Percentiles rank a stretch among this genome's conserved stretches.
These are phyloP conservation scores for Pseudonitzschia pungens DNA, from an alignment of 108 stramenopile genomes.

Conservation along the genomic window DNA sequence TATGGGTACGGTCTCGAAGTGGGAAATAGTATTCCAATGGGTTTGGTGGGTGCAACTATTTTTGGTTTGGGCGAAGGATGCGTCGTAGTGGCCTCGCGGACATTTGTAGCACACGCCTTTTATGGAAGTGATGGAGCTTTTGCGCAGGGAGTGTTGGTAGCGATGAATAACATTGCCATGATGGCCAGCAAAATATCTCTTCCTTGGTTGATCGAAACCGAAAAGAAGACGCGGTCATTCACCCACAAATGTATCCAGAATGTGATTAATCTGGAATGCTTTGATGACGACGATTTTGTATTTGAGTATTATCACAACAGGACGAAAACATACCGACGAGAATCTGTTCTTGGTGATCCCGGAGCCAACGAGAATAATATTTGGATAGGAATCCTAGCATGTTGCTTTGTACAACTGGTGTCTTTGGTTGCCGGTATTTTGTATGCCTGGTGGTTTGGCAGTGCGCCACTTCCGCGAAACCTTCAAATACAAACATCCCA, in stretches of 20 bases:
- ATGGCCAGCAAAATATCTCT: slow-evolving; percentile 12
- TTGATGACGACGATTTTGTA: background rate
- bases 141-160: slow-evolving; percentile 13
- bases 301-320: background rate
- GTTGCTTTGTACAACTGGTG: slow-evolving; percentile 5
- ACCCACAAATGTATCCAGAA: background rate
- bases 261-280: background rate
- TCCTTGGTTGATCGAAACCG: slow-evolving; percentile 12
- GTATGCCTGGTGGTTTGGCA: background rate
- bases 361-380: slow-evolving; percentile 4
- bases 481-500: slow-evolving; percentile 3
- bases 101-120: slow-evolving; percentile 17
- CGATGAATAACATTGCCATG: slow-evolving; percentile 12
- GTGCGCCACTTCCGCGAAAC: background rate
- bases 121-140: slow-evolving; percentile 17
- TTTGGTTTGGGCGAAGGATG: slow-evolving; percentile 16
- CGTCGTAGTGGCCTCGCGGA: slow-evolving; percentile 14
- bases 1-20: slow-evolving; percentile 17
- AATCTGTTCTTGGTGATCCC: background rate
- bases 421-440: slow-evolving; percentile 1
- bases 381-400: slow-evolving; percentile 6
- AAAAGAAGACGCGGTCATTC: background rate
- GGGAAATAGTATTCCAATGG: background rate
- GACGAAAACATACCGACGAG: background rate
- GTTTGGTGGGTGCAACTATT: slow-evolving; percentile 6